These are phyloP conservation scores for Fraxinus sp. DNA, from an alignment of 305 asterid species.

Conservation along the genomic window DNA sequence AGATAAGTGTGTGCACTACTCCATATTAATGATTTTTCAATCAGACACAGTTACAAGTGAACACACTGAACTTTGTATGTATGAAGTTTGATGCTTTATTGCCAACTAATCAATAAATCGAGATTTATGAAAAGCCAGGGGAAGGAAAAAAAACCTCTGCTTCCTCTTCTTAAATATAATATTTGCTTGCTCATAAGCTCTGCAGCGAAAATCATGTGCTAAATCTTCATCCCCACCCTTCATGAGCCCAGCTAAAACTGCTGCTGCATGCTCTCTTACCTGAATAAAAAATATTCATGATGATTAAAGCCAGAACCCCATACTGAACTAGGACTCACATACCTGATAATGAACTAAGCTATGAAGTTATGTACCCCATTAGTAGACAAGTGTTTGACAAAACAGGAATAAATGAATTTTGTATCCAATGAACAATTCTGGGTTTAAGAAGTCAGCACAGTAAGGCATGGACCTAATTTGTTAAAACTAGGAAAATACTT, in stretches of 20 bases:
- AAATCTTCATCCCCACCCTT: slow-evolving; percentile 81
- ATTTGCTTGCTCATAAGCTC: slow-evolving; percentile 83
- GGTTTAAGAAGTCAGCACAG: not conserved
- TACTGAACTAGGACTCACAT: slow-evolving; percentile 19
- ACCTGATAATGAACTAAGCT: slow-evolving; percentile 4
- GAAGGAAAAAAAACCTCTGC: slow-evolving; percentile 48
- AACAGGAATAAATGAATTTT: slow-evolving; percentile 7
- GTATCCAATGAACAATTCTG: slow-evolving; percentile 1
- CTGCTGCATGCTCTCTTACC: slow-evolving; percentile 99
- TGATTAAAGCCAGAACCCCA: slow-evolving; percentile 17
- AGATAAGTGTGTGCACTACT: not conserved
- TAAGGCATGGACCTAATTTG: not conserved
- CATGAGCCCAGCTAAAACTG: slow-evolving; percentile 97
- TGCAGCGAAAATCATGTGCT: slow-evolving; percentile 71
- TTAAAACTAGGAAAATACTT: not conserved
- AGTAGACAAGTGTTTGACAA: slow-evolving; percentile 6
- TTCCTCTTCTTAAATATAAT: slow-evolving; percentile 62
- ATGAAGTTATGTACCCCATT: not conserved
- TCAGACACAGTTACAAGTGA: not conserved
- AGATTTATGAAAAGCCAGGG: slow-evolving; percentile 20
- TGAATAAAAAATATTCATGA: slow-evolving; percentile 27
- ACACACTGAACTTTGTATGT: not conserved
- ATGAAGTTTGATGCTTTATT: not conserved
- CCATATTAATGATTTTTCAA: not conserved
- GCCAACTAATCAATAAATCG: slow-evolving; percentile 13